A percentile compares a stretch with the other conserved stretches of the same genome.
These are phyloP conservation scores for Medicago arabica DNA, from an alignment of 306 rosid species.

Conservation along the genomic window DNA sequence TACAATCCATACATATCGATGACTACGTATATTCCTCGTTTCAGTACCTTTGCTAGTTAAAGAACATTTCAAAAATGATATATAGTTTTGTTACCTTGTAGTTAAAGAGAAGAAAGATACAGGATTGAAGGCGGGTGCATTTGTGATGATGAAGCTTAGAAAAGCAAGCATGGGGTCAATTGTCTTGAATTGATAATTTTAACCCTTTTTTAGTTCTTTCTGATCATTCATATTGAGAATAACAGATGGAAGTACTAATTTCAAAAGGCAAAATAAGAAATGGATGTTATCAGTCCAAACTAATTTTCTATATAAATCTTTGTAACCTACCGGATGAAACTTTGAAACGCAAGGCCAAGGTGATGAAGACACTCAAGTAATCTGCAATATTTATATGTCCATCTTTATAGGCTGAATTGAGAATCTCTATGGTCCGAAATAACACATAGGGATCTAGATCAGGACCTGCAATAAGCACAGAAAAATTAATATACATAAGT, in stretches of 20 bases:
- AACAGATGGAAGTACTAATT: conserved; percentile 32
- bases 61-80: conserved; percentile 22
- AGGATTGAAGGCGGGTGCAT: conserved; percentile 10
- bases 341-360: conserved; percentile 63
- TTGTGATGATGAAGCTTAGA: conserved; percentile 9
- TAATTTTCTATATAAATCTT: conserved; percentile 24
- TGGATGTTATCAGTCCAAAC: conserved; percentile 26
- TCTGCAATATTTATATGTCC: conserved; percentile 65
- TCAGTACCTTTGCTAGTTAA: conserved; percentile 34
- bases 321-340: conserved; percentile 65
- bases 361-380: conserved; percentile 69
- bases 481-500: conserved; percentile 1
- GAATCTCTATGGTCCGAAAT: conserved; percentile 65
- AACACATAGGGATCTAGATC: conserved; percentile 62
- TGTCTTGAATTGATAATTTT: conserved; percentile 25
- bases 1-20: conserved; percentile 24
- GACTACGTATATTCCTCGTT: conserved; percentile 23
- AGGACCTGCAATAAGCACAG: conserved; percentile 59
- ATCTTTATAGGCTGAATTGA: conserved; percentile 66
- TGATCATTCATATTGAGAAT: conserved; percentile 6
- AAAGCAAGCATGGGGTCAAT: background rate
- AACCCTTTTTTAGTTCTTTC: conserved; percentile 6
- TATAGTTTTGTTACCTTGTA: conserved; percentile 17
- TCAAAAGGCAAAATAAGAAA: conserved; percentile 33
- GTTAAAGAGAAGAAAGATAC: conserved; percentile 21